These are phyloP conservation scores for Aspergillus sp. DNA, from an alignment of 2,329 filamentous ascomycete species.

Conservation along the genomic window DNA sequence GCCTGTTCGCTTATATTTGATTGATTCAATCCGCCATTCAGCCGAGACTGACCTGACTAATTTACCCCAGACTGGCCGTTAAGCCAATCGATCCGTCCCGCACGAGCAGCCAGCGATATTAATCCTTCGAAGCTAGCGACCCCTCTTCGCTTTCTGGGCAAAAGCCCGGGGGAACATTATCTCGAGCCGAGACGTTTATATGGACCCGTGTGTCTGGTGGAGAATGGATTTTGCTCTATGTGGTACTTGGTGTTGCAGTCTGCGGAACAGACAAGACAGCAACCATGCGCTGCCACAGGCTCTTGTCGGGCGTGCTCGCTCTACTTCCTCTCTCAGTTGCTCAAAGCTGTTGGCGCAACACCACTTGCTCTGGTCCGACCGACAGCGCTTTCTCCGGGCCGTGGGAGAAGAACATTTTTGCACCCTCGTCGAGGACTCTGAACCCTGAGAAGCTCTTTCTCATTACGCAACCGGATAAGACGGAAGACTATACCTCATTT, in stretches of 20 bases:
- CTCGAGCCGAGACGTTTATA: neutral
- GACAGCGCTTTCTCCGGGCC: slow-evolving; percentile 56
- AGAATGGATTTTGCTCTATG: neutral
- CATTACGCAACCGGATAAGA: slow-evolving; percentile 14
- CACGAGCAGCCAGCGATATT: slow-evolving; percentile 7
- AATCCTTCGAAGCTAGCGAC: slow-evolving; percentile 6
- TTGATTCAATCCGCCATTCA: neutral
- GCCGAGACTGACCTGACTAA: neutral
- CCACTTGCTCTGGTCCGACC: slow-evolving; percentile 53
- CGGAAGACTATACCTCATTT: slow-evolving; percentile 26
- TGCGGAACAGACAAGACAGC: neutral
- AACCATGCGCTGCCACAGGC: slow-evolving; percentile 9
- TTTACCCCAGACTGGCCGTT: neutral
- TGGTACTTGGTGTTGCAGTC: slow-evolving; percentile 14
- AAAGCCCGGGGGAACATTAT: slow-evolving; percentile 9
- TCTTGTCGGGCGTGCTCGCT: slow-evolving; percentile 18
- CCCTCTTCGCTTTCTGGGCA: slow-evolving; percentile 11
- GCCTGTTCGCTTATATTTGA: neutral
- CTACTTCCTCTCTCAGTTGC: slow-evolving; percentile 20
- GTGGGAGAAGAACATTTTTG: slow-evolving; percentile 62
- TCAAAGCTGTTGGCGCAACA: slow-evolving; percentile 56
- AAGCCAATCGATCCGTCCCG: neutral
- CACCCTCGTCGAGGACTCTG: slow-evolving; percentile 55
- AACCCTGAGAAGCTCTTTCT: slow-evolving; percentile 39
- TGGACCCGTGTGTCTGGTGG: neutral